Percentiles rank a stretch among this genome's conserved stretches.
These are phyloP conservation scores for Epicoccum sorghinum DNA, from an alignment of 2,329 filamentous ascomycete species.

Conservation along the genomic window DNA sequence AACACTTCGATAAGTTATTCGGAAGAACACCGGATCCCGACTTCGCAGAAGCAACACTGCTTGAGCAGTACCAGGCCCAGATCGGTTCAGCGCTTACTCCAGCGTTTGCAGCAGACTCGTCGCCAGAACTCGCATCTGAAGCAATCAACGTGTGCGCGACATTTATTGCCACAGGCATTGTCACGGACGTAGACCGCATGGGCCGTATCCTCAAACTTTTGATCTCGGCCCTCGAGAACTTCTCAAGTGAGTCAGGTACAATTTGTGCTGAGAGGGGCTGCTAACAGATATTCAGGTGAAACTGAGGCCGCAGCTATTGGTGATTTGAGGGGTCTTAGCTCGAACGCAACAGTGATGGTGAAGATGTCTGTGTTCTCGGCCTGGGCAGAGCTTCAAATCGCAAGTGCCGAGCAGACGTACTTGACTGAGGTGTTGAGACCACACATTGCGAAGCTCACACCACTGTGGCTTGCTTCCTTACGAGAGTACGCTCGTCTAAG, in stretches of 20 bases:
- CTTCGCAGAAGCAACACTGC: constrained; percentile 92
- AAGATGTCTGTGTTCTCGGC: constrained; percentile 97
- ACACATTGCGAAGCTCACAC: constrained; percentile 86
- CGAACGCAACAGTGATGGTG: constrained; percentile 97
- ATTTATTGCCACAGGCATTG: constrained; percentile 96
- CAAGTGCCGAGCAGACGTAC: constrained; percentile 90
- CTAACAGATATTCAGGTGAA: constrained; percentile 56
- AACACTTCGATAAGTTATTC: constrained; percentile 67
- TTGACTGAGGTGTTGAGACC: constrained; percentile 86
- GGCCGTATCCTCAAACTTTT: constrained; percentile 94
- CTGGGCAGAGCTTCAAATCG: constrained; percentile 96
- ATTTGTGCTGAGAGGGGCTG: background rate
- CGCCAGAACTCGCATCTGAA: constrained; percentile 91
- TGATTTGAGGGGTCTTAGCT: constrained; percentile 88
- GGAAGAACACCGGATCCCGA: constrained; percentile 94
- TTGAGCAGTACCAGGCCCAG: constrained; percentile 98
- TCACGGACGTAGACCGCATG: constrained; percentile 98
- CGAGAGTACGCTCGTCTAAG: constrained; percentile 90
- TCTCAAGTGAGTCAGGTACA: constrained; percentile 63
- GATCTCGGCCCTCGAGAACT: constrained; percentile 88
- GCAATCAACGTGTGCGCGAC: constrained; percentile 98
- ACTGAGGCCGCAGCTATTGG: constrained; percentile 85
- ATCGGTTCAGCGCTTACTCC: constrained; percentile 96
- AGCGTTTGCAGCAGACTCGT: constrained; percentile 94
- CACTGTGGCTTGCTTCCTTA: constrained; percentile 90